Percentiles rank a stretch among this genome's conserved stretches.
Evolutionary conservation across 805 yeast species (phyloP).

Genomic region (Suhomyces kilbournensis): DNA sequence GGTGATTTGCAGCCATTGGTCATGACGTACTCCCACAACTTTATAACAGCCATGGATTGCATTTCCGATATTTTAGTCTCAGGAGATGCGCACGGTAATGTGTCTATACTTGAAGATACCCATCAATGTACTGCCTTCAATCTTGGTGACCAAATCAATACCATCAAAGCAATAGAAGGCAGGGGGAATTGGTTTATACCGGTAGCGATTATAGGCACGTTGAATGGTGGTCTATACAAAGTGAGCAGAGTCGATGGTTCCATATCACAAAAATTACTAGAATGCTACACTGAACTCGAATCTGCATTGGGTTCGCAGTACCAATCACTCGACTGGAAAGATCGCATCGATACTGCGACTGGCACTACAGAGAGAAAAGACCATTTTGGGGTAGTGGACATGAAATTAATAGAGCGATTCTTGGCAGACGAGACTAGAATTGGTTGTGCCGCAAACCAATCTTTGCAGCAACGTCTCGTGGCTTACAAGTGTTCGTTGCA

Average conservation of each 20-base stretch:
- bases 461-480: not conserved
- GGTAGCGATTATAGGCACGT: constrained; percentile 24
- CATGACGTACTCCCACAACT: constrained; percentile 1
- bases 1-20: not conserved
- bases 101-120: constrained; percentile 12
- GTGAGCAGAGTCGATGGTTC: not conserved
- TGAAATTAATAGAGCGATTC: not conserved
- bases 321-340: not conserved
- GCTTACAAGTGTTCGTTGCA: not conserved
- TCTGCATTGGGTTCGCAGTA: not conserved
- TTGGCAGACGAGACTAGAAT: not conserved
- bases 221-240: constrained; percentile 25
- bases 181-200: not conserved
- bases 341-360: not conserved
- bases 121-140: constrained; percentile 16
- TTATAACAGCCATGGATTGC: constrained; percentile 3
- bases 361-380: not conserved
- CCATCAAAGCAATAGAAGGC: constrained; percentile 7
- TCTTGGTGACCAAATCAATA: constrained; percentile 30
- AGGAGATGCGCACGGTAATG: constrained; percentile 33
- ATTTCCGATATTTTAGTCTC: constrained; percentile 8
- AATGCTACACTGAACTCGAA: not conserved
- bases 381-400: not conserved
- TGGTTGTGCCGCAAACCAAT: not conserved
- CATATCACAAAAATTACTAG: not conserved